Base-by-base conservation (phyloP, 75 land plant genomes). In the Isoetes taiwanensis region DNA sequence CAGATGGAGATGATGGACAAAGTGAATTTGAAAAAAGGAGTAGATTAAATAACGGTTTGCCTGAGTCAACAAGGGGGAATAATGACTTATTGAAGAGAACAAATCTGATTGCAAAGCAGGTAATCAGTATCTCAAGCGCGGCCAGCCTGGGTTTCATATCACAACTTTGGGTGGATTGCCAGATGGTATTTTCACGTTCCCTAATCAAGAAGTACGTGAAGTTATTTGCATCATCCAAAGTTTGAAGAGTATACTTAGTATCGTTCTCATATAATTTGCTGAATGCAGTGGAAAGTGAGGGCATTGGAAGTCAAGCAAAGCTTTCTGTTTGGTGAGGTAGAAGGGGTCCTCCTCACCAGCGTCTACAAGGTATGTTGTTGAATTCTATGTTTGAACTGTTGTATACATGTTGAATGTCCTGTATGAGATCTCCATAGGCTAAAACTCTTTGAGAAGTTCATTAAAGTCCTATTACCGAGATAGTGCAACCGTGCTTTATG, bases 81-180 rank as follows among this genome's bases (percentile, higher is more conserved):
- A n/a, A n/a, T n/a, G n/a, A n/a, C n/a, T n/a, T n/a, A 43, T 34
- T 78, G 64, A 69, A 64, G 64, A 76, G 86, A 37, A 82, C 90
- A 32, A 81, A 56, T 20, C 14, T 85, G 31, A 21, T 85, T 2
- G 90, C 90, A n/a, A 85, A 85, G 72, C 90, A 82, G 65, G 82
- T 82, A 0, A 85, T 85, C 52, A 76, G 86, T 63, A 63, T 72
- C 31, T 53, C 58, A n/a, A 70, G 82, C 30, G 90, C 85, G 17
- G 39, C 57, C 1, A 67, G 70, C 62, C 43, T 85, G 60, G 90
- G 90, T 1, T 85, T 85, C 41, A 76, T 76, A 3, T 78, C 90
- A 8, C 82, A 85, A 64, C 72, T 85, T 28, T 85, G 90, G 85
- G 80, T 85, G 20, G 72, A 80, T 34, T 65, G 75, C 1, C 54